phyloP scores from a whole-genome alignment of 768 basidiomycete species.

The Sistotremastrum niveocremeum region DNA sequence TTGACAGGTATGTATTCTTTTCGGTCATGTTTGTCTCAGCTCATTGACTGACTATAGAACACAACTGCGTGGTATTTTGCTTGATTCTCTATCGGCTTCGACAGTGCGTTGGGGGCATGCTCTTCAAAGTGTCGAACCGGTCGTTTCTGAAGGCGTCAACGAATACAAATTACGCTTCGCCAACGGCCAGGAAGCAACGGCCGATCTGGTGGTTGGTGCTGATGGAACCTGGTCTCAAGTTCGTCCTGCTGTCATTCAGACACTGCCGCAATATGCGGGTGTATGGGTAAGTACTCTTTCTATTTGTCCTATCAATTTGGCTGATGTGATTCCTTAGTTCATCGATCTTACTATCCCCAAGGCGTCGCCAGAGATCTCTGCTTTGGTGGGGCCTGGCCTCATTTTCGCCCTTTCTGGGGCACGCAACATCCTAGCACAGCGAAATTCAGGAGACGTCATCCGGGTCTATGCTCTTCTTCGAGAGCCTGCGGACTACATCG shows the following conservation, averaged over 20 bases:
- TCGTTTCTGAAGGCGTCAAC: no score
- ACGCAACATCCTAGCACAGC: constrained; percentile 18
- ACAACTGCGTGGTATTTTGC: constrained; percentile 14
- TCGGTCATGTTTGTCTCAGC: no score
- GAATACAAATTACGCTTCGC: constrained; percentile 1
- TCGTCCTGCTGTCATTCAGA: constrained; percentile 19
- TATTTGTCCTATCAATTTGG: constrained; percentile 6
- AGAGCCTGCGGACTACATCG: constrained; percentile 4
- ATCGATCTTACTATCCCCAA: constrained; percentile 6
- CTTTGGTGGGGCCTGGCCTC: constrained; percentile 17
- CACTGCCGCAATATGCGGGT: constrained; percentile 21
- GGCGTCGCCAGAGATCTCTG: constrained; percentile 12
- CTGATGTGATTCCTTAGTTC: no score
- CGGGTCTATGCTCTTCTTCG: constrained; percentile 11
- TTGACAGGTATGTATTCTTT: no score
- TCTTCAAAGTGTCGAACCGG: no score
- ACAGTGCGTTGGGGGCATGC: neutral
- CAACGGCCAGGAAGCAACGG: neutral
- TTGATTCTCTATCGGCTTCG: constrained; percentile 12
- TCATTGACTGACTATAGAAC: neutral
- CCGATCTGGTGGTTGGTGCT: constrained; percentile 21
- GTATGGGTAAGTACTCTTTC: constrained; percentile 10
- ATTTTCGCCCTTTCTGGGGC: constrained; percentile 15
- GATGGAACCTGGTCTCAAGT: constrained; percentile 29
- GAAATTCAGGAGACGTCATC: constrained; percentile 16